Evolutionary conservation across 768 basidiomycete genomes (phyloP).

Genomic region (Kwoniella mangroviensis): DNA sequence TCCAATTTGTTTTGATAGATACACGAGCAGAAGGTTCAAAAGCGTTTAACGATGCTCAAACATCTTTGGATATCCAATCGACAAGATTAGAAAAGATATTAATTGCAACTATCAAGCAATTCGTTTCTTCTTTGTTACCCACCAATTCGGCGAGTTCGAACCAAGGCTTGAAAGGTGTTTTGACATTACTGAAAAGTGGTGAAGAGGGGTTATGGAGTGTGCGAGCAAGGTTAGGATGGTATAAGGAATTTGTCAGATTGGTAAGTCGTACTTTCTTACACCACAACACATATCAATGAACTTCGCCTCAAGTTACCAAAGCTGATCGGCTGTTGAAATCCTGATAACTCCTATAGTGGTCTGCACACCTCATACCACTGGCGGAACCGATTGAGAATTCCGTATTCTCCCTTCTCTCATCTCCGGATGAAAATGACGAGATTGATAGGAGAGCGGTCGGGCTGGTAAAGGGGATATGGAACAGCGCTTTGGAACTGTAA

Average conservation of each 20-base stretch:
- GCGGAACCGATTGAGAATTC: constrained; percentile 27
- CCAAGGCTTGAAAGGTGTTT: constrained; percentile 39
- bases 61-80: constrained; percentile 45
- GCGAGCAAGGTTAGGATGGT: constrained; percentile 51
- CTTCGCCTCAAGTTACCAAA: neutral
- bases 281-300: neutral
- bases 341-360: constrained; percentile 22
- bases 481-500: constrained; percentile 6
- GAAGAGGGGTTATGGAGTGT: constrained; percentile 47
- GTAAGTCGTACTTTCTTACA: constrained; percentile 29
- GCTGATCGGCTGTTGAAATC: neutral
- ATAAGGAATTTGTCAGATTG: constrained; percentile 50
- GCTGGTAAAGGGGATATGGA: constrained; percentile 43
- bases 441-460: constrained; percentile 37
- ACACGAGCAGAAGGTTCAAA: constrained; percentile 38
- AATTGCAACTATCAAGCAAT: constrained; percentile 36
- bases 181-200: constrained; percentile 40
- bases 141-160: constrained; percentile 23
- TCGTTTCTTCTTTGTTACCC: constrained; percentile 40
- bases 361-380: constrained; percentile 33
- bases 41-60: constrained; percentile 45
- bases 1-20: constrained; percentile 23
- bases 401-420: constrained; percentile 18
- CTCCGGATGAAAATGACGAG: constrained; percentile 11
- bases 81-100: constrained; percentile 44